A percentile compares a stretch with the other conserved stretches of the same genome.
Evolutionary conservation across 768 basidiomycete species (phyloP).

Genomic region (Rhizopogon vinicolor): DNA sequence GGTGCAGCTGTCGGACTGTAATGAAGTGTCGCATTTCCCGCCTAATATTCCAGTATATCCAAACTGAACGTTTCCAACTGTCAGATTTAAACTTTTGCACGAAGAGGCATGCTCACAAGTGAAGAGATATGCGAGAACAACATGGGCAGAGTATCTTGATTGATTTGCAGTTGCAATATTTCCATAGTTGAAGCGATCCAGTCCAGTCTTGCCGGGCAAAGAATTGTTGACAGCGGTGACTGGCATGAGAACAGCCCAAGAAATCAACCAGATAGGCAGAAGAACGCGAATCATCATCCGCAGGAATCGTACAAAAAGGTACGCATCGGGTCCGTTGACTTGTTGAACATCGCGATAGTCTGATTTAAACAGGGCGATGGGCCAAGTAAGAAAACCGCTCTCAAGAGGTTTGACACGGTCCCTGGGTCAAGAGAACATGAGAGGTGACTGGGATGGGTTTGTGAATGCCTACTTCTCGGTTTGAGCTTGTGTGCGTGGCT

Average conservation of each 20-base stretch:
- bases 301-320: slow-evolving; percentile 88
- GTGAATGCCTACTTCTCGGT: slow-evolving; percentile 32
- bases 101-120: slow-evolving; percentile 51
- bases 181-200: slow-evolving; percentile 78
- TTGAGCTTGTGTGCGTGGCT: slow-evolving; percentile 74
- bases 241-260: slow-evolving; percentile 85
- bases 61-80: slow-evolving; percentile 41
- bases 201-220: slow-evolving; percentile 41
- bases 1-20: slow-evolving; percentile 72
- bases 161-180: slow-evolving; percentile 55
- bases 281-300: slow-evolving; percentile 80
- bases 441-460: not conserved
- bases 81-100: not conserved
- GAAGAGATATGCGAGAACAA: slow-evolving; percentile 72
- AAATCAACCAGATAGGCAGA: slow-evolving; percentile 87
- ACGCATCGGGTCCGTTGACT: slow-evolving; percentile 85
- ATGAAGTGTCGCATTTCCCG: slow-evolving; percentile 80
- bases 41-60: slow-evolving; percentile 82
- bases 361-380: slow-evolving; percentile 55
- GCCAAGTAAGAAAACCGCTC: slow-evolving; percentile 56
- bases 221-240: slow-evolving; percentile 53
- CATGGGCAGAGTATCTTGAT: slow-evolving; percentile 69
- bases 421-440: slow-evolving; percentile 25
- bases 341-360: slow-evolving; percentile 59
- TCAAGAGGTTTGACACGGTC: slow-evolving; percentile 57